Percentiles rank a stretch among this genome's conserved stretches.
Conservation (phyloP, 78 protist species). For the Dictyostelium capitatum region DNA sequence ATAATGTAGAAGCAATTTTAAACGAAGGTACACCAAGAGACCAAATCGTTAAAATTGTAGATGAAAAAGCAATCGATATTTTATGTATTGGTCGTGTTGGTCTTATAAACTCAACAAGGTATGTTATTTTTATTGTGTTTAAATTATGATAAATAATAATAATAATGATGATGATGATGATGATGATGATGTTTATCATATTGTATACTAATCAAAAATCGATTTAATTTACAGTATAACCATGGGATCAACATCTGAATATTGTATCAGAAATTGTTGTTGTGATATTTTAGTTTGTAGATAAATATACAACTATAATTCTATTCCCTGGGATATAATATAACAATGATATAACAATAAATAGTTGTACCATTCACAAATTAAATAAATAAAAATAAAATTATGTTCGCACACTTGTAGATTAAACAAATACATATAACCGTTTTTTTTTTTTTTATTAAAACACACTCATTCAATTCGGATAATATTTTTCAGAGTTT, state of each 20-base stretch:
- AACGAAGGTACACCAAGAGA: slow-evolving; percentile 68
- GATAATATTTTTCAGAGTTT: too few species aligned
- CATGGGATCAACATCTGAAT: slow-evolving; percentile 60
- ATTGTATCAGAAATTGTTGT: slow-evolving; percentile 54
- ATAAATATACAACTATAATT: not conserved
- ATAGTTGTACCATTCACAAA: too few species aligned
- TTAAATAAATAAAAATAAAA: too few species aligned
- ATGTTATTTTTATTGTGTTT: not conserved
- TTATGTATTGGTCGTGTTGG: slow-evolving; percentile 56
- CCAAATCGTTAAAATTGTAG: not conserved
- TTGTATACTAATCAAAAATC: not conserved
- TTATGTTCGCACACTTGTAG: too few species aligned
- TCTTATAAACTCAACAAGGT: not conserved
- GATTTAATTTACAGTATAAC: slow-evolving; percentile 23
- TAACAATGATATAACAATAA: too few species aligned
- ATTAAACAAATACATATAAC: too few species aligned
- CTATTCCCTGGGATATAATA: too few species aligned
- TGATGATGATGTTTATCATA: too few species aligned
- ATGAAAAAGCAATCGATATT: slow-evolving; percentile 21
- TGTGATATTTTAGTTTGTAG: slow-evolving; percentile 66
- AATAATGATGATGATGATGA: not conserved
- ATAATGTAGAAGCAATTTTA: not conserved
- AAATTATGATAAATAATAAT: not conserved
- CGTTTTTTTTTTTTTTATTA: too few species aligned
- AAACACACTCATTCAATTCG: too few species aligned